Percentiles rank a stretch among this genome's conserved stretches.
phyloP scores from a whole-genome alignment of 2,329 filamentous ascomycete species.

The Fusarium sublunatum region DNA sequence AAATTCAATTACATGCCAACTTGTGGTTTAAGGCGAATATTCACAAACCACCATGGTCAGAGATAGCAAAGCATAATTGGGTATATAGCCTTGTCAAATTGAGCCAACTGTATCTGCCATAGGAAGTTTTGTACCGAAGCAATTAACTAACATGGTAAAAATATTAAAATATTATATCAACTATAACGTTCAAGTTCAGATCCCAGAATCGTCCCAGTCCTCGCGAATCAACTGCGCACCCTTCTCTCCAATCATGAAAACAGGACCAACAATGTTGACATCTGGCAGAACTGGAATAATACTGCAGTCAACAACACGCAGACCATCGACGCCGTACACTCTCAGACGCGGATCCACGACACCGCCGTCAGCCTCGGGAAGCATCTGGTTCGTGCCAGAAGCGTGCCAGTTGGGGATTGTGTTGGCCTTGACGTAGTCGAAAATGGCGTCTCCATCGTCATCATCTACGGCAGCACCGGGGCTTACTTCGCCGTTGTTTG shows the following conservation, averaged over 20 bases:
- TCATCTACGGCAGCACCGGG: background rate
- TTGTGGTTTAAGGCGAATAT: too few species aligned
- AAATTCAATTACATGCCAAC: too few species aligned
- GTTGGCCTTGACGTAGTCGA: slow-evolving; percentile 15
- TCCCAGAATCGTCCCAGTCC: slow-evolving; percentile 8
- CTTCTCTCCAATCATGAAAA: slow-evolving; percentile 71
- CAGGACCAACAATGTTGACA: slow-evolving; percentile 69
- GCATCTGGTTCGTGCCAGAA: slow-evolving; percentile 19
- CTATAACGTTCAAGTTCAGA: background rate
- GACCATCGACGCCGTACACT: slow-evolving; percentile 29
- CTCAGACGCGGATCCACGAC: slow-evolving; percentile 35
- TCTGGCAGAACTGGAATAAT: slow-evolving; percentile 65
- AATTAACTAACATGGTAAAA: too few species aligned
- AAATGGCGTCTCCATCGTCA: slow-evolving; percentile 3
- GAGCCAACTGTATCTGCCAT: too few species aligned
- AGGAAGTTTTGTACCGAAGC: too few species aligned
- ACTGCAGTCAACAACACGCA: slow-evolving; percentile 32
- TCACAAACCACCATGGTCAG: too few species aligned
- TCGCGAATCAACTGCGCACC: slow-evolving; percentile 26
- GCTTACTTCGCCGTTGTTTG: slow-evolving; percentile 9
- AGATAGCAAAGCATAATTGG: too few species aligned
- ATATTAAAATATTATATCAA: too few species aligned
- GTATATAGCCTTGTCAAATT: too few species aligned
- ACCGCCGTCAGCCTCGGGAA: slow-evolving; percentile 23
- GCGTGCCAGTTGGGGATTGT: slow-evolving; percentile 23